phyloP scores from a whole-genome alignment of 1,284 basidiomycete species.

The Gymnopus androsaceus region DNA sequence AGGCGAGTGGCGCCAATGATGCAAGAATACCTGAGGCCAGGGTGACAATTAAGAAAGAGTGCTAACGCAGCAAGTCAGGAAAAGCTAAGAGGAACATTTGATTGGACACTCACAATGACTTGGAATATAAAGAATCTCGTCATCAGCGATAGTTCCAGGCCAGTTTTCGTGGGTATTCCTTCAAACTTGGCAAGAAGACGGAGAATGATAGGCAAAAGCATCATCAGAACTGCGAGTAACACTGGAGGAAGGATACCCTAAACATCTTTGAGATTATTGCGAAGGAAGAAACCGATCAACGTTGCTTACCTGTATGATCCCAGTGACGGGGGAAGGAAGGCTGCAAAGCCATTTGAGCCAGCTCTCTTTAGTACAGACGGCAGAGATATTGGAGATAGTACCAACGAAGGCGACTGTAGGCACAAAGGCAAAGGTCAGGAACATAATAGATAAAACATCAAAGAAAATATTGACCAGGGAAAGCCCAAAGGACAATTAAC shows the following conservation, averaged over 20 bases:
- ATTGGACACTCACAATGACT: conserved; percentile 66
- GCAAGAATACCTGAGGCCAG: conserved; percentile 79
- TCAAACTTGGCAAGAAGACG: conserved; percentile 78
- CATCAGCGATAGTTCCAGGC: conserved; percentile 90
- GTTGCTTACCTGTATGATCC: conserved; percentile 65
- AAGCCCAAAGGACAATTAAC: conserved; percentile 72
- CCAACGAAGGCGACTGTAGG: conserved; percentile 80
- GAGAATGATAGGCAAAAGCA: conserved; percentile 87
- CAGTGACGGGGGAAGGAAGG: conserved; percentile 64
- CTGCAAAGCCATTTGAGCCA: conserved; percentile 87
- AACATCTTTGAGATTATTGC: neutral
- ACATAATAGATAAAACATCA: neutral
- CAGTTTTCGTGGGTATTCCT: conserved; percentile 79
- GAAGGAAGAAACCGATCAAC: neutral
- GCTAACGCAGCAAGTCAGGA: conserved; percentile 40
- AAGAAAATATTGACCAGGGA: conserved; percentile 57
- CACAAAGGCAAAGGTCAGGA: neutral
- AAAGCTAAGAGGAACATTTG: neutral
- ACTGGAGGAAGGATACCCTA: conserved; percentile 87
- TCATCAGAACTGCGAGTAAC: conserved; percentile 84
- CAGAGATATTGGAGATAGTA: conserved; percentile 78
- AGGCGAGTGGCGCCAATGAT: conserved; percentile 61
- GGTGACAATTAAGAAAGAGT: conserved; percentile 89
- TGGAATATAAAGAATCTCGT: conserved; percentile 91
- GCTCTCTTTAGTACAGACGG: conserved; percentile 61